These are phyloP conservation scores for Jatropha podagrica DNA, from an alignment of 441 rosid genomes.

Conservation along the genomic window DNA sequence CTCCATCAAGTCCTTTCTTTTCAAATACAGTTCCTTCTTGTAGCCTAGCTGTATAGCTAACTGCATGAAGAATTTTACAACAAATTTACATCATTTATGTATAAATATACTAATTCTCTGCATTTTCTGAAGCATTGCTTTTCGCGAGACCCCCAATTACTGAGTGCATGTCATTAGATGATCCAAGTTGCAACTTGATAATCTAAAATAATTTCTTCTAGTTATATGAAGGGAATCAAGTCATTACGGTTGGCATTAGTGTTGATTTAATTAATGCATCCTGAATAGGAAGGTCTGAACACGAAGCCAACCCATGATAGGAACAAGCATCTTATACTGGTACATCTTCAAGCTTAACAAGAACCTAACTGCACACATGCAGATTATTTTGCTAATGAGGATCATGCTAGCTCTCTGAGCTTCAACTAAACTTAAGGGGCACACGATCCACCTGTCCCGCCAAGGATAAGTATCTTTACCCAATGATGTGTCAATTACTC, in stretches of 20 bases:
- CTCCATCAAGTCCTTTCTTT: slow-evolving; percentile 54
- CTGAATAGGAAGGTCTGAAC: background rate
- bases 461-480: background rate
- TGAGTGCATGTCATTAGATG: background rate
- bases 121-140: background rate
- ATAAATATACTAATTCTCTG: background rate
- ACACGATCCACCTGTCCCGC: background rate
- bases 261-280: background rate
- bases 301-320: background rate
- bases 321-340: background rate
- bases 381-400: background rate
- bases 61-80: slow-evolving; percentile 35
- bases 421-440: background rate
- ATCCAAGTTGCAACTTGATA: background rate
- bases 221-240: background rate
- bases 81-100: slow-evolving; percentile 1
- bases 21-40: slow-evolving; percentile 61
- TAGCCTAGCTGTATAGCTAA: slow-evolving; percentile 49
- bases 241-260: background rate
- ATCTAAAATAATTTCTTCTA: background rate
- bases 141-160: background rate
- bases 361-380: background rate
- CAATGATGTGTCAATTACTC: background rate
- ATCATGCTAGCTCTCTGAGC: background rate
- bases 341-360: background rate